phyloP scores from a whole-genome alignment of 805 yeast species.

The Starmerella roubikii region DNA sequence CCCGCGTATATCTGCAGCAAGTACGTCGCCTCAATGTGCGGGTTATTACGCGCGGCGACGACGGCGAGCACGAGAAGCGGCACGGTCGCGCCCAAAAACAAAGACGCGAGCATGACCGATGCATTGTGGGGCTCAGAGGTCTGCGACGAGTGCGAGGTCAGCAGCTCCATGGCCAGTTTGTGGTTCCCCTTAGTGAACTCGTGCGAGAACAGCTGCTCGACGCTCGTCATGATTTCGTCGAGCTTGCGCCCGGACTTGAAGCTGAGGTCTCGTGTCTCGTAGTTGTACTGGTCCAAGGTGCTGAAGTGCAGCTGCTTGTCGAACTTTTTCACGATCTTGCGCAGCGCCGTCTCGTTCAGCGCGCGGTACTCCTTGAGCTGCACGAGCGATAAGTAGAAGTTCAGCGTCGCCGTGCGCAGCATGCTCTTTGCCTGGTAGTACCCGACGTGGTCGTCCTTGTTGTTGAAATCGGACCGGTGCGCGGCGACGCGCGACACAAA shows the following conservation, averaged over 20 bases:
- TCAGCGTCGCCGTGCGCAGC: conserved; percentile 53
- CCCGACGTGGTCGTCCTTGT: conserved; percentile 30
- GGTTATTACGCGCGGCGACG: conserved; percentile 35
- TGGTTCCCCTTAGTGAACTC: conserved; percentile 60
- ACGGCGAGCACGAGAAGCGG: conserved; percentile 56
- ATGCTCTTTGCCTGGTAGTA: conserved; percentile 53
- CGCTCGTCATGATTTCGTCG: conserved; percentile 47
- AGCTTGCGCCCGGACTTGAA: conserved; percentile 34
- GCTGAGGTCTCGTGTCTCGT: conserved; percentile 44
- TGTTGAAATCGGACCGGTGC: conserved; percentile 13
- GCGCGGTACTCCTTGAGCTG: conserved; percentile 56
- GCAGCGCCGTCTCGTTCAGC: conserved; percentile 73
- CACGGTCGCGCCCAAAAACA: conserved; percentile 52
- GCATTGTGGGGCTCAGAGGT: conserved; percentile 24
- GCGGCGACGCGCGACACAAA: neutral
- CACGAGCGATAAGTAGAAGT: conserved; percentile 61
- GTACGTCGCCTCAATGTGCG: conserved; percentile 39
- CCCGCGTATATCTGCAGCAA: conserved; percentile 90
- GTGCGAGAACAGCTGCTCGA: conserved; percentile 54
- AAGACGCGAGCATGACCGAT: conserved; percentile 45
- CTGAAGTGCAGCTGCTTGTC: conserved; percentile 53
- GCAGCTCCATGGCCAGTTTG: conserved; percentile 56
- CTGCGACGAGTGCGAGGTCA: conserved; percentile 36
- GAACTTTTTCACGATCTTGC: conserved; percentile 79
- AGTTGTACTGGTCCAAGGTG: conserved; percentile 38